Conservation (phyloP, 192 early-diverging fungal genomes). For the Podila epigama region DNA sequence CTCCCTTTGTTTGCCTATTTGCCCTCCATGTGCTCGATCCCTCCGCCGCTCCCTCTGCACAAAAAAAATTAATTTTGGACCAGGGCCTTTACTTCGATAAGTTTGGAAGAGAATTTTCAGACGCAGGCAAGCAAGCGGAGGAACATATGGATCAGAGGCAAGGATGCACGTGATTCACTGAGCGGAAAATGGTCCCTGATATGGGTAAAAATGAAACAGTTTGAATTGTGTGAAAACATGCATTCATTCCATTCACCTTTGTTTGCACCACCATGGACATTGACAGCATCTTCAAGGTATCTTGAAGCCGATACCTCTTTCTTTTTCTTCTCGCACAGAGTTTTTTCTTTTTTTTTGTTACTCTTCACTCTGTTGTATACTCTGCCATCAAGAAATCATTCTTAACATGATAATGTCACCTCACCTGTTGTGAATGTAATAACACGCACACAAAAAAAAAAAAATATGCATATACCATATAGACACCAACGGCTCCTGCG, state of each 20-base stretch:
- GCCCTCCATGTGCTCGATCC: background rate
- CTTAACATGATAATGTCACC: background rate
- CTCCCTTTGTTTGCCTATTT: too few relatives aligned
- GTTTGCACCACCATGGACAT: constrained; percentile 28
- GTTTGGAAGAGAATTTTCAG: constrained; percentile 1
- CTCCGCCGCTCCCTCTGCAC: background rate
- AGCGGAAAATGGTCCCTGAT: too few relatives aligned
- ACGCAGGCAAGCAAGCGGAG: background rate
- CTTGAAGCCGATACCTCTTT: too few relatives aligned
- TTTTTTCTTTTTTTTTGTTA: background rate
- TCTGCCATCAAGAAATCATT: too few relatives aligned
- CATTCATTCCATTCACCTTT: background rate
- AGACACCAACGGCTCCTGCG: constrained; percentile 47
- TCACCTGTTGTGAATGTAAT: background rate
- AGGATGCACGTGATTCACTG: too few relatives aligned
- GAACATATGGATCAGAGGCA: background rate
- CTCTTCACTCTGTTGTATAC: background rate
- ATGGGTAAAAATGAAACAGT: too few relatives aligned
- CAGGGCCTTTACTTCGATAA: constrained; percentile 1
- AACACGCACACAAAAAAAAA: too few relatives aligned
- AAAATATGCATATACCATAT: too few relatives aligned
- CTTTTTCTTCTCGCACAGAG: background rate
- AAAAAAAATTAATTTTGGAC: background rate
- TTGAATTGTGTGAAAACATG: too few relatives aligned
- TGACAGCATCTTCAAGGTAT: constrained; percentile 46